Base-by-base conservation (phyloP, 2,329 filamentous ascomycete genomes). In the Chaetomiaceae sp. region DNA sequence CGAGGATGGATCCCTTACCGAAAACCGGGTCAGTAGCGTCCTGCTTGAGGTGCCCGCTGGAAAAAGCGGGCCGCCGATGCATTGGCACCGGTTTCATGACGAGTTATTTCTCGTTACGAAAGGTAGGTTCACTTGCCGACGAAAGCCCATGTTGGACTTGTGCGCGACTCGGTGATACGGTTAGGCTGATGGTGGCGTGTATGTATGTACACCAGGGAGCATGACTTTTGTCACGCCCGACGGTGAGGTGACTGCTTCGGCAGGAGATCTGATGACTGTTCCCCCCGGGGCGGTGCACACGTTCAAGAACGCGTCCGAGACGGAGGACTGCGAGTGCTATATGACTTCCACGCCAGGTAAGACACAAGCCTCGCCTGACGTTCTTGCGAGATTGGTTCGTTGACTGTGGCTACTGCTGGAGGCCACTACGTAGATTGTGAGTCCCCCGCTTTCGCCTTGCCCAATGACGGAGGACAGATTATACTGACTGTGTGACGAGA, bases 31-130 rank as follows among this genome's bases (percentile, higher is more conserved):
- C 50, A 65, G 65, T 32, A 62, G 59, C 37, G 61, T 69, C 53
- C 59, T 65, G 29, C 54, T 70, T 27, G 62, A 65, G 55, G 51
- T 69, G 7, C 68, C 68, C 1, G 57, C 62, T 0, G 67, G 67
- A 2, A 49, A 60, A 27, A 67, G 65, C 7, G 68, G 67, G 2
- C 68, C 68, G 27, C 67, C 67, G 13, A 68, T 71, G 67, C 68
- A 70, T 32, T 70, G 68, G 68, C 67, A 69, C 49, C 64, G 68
- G 5, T 69, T 69, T 36, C 68, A 70, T 38, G 68, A 71, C 42
- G 68, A 71, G 54, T 59, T 67, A 38, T 71, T 70, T 56, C 60
- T 69, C 43, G 62, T 70, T 3, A 67, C 64, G 9, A 69, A 69
- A 53, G 67, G 66, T 66, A 23, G 16, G 33, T n/a, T n/a, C n/a